Evolutionary conservation across 2,329 filamentous ascomycete genomes (phyloP), one percentile per base, ranked within the genome.

Genomic region (Thelonectria olida): DNA sequence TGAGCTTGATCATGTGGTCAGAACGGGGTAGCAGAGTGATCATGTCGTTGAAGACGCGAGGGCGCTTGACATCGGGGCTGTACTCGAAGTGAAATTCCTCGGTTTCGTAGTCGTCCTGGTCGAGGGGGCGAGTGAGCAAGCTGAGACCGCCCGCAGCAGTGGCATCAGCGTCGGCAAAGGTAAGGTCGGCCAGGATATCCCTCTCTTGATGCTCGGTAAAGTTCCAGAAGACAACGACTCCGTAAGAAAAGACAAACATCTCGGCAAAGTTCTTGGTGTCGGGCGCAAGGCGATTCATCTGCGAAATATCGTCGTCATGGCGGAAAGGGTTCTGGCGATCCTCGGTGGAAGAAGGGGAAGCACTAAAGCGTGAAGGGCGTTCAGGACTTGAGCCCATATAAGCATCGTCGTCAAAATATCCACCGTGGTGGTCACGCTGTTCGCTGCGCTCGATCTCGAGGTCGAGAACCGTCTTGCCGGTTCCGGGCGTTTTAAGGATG

Each of bases 51-150:
- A 96, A 99, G 27, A 99, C 92, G 58, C 96, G 88, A 5, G 96
- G 96, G 50, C 94, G 88, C 64, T 93, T 90, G 31, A 96, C 93
- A 59, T 92, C 86, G 1, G 88, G 86, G 71, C 92, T 97, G 81
- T 99, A 99, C 77, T 98, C 94, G 74, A 99, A 99, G 74, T 99
- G 95, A 72, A 99, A 97, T 74, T 98, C 95, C 75, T 99, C 96
- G 0, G 92, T 99, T 80, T 99, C 96, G 69, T 96, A 97, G 74
- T 98, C 94, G 66, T 90, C 90, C 76, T 97, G 92, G 57, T 92
- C 88, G 20, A 97, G 82, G 1, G 94, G 92, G 31, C 92, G 86
- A 2, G 89, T 91, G 28, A 93, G 89, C 7, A 99, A 85, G 10
- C 90, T 87, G 17, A 80, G 74, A 49, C 85, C 84, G 17, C 85